Conservation (phyloP, 2,329 filamentous ascomycete species). For the Myotisia sp. region DNA sequence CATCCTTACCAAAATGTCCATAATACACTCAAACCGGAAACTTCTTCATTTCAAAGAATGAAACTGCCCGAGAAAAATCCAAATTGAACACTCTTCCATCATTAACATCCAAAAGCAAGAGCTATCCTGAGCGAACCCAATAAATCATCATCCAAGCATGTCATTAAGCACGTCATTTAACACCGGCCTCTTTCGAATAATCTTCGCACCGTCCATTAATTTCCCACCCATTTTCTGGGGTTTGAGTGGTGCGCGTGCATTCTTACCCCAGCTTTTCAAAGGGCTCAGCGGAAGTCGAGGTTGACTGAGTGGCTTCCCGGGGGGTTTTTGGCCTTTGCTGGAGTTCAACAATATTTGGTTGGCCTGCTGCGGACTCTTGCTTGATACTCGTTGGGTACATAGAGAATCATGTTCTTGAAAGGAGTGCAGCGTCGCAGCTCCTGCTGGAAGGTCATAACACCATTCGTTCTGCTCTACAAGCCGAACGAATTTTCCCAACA, state of each 20-base stretch:
- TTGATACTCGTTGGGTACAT: constrained; percentile 1
- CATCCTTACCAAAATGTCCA: too few relatives aligned
- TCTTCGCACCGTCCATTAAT: constrained; percentile 32
- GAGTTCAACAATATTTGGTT: constrained; percentile 18
- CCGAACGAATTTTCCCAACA: constrained; percentile 60
- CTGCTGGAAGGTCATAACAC: constrained; percentile 56
- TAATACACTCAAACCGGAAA: too few relatives aligned
- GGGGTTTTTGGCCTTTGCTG: constrained; percentile 18
- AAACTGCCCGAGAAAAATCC: too few relatives aligned
- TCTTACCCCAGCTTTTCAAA: constrained; percentile 16
- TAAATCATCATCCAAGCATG: constrained; percentile 20
- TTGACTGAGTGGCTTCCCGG: constrained; percentile 13
- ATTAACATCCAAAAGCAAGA: too few relatives aligned
- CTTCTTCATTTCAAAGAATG: too few relatives aligned
- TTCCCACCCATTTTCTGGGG: constrained; percentile 49
- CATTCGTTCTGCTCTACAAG: constrained; percentile 68
- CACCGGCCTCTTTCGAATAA: constrained; percentile 54
- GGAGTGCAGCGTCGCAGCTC: constrained; percentile 51
- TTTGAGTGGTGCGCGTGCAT: constrained; percentile 28
- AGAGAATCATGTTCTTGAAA: constrained; percentile 39
- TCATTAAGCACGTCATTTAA: constrained; percentile 69
- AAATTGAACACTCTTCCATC: too few relatives aligned
- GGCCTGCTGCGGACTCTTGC: neutral
- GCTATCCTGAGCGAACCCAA: too few relatives aligned
- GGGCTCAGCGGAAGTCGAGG: constrained; percentile 21